Evolutionary conservation across 495 filamentous ascomycete species (phyloP), one percentile per base, ranked within the genome.

Genomic region (Penicillium malachiteum): DNA sequence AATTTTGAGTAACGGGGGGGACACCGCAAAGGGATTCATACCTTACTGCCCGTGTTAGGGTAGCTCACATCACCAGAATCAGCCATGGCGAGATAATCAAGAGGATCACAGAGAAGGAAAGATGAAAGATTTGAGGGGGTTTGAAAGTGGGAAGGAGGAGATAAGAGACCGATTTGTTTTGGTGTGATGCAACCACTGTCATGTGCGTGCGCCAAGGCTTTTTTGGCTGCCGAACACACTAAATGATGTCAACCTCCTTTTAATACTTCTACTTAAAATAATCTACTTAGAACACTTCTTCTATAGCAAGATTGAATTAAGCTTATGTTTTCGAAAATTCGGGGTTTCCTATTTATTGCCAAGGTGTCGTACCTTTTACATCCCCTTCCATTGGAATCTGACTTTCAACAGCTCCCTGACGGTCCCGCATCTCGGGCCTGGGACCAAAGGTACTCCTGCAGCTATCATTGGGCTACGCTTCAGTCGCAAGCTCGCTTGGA

Each of bases 1-100:
- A 31, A 31, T 46, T 16, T 33, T 32, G 1, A 6, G 34, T 37
- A 48, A 37, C 7, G 33, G 16, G 11, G 26, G 14, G 37, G 5
- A 26, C 21, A 26, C 21, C 21, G 21, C 21, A 12, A 16, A n/a
- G 34, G 21, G 10, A 18, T 14, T n/a, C 73, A 35, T 71, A 78
- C 75, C 75, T 78, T 71, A 78, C 75, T 66, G 57, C 68, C 71
- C 57, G 73, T 62, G 62, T 71, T 63, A 43, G 75, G 71, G 54
- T 78, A 78, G 63, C 61, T 72, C 62, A 78, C 72, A 56, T 72
- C 64, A 60, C 64, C 64, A 51, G 69, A 68, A 50, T 62, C 57
- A 51, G 69, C 63, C 68, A 71, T 72, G 48, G 51, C 49, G 59
- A 39, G 21, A 30, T 50, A 37, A 21, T 38, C 46, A 14, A 26